Conservation (phyloP, 805 yeast genomes). For the Schwanniomyces yamadae region DNA sequence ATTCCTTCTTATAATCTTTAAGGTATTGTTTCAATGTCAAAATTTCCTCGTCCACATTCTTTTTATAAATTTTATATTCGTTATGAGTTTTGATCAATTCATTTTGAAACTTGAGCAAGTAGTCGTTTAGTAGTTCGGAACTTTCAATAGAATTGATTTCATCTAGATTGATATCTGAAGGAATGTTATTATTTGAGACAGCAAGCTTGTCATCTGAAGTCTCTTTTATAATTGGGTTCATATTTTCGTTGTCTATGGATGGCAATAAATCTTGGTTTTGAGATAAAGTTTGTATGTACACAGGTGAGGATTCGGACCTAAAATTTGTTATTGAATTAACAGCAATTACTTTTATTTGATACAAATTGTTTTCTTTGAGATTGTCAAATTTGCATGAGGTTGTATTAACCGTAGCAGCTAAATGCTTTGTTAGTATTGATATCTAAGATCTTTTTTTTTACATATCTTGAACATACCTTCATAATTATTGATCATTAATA, state of each 20-base stretch:
- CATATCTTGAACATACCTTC: constrained; percentile 16
- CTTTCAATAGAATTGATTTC: constrained; percentile 15
- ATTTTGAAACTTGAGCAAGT: constrained; percentile 23
- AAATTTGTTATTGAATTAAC: constrained; percentile 35
- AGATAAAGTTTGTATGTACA: constrained; percentile 29
- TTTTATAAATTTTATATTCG: constrained; percentile 20
- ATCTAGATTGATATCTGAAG: constrained; percentile 1
- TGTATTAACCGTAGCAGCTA: constrained; percentile 33
- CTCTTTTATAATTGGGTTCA: constrained; percentile 4
- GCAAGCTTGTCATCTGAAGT: constrained; percentile 1
- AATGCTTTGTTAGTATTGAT: constrained; percentile 7
- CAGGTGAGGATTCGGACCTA: constrained; percentile 31
- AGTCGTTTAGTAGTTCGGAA: constrained; percentile 20
- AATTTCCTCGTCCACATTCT: constrained; percentile 12
- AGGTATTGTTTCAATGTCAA: constrained; percentile 23
- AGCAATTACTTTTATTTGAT: constrained; percentile 38
- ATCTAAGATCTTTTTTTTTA: not conserved
- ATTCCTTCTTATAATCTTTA: constrained; percentile 34
- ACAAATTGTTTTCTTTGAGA: constrained; percentile 24
- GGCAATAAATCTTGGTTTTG: constrained; percentile 1
- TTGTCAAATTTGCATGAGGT: constrained; percentile 35
- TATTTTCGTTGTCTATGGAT: constrained; percentile 1
- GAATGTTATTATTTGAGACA: not conserved
- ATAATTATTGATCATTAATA: constrained; percentile 31
- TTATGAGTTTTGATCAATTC: constrained; percentile 21